Evolutionary conservation across 176 grass and related monocot species (phyloP).

Genomic region (Ensete glaucum): DNA sequence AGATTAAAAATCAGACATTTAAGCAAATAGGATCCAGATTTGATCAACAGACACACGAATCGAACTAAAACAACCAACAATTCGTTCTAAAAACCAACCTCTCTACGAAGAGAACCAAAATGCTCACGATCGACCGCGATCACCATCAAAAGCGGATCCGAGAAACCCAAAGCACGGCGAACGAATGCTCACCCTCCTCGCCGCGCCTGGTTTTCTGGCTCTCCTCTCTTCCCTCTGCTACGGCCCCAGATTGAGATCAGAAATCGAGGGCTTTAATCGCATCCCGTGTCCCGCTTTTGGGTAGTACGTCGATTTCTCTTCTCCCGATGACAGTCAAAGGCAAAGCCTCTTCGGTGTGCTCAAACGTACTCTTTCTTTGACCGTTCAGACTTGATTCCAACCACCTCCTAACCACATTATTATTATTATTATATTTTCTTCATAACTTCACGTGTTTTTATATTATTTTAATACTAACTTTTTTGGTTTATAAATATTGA

Average conservation of each 20-base stretch:
- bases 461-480: neutral
- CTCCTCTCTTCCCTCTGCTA: neutral
- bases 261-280: neutral
- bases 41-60: neutral
- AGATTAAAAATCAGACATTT: neutral
- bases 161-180: neutral
- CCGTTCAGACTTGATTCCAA: neutral
- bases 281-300: neutral
- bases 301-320: neutral
- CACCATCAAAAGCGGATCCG: neutral
- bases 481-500: too few relatives aligned
- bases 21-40: neutral
- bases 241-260: neutral
- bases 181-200: neutral
- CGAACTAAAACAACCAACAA: neutral
- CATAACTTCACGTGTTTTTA: neutral
- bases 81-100: too few relatives aligned
- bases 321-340: constrained; percentile 15
- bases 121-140: neutral
- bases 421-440: neutral
- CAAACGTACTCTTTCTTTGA: constrained; percentile 6
- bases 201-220: neutral
- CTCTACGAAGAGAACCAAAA: neutral
- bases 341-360: neutral
- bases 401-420: neutral